Evolutionary conservation across 768 basidiomycete species (phyloP).

Genomic region (Serendipita sp.): DNA sequence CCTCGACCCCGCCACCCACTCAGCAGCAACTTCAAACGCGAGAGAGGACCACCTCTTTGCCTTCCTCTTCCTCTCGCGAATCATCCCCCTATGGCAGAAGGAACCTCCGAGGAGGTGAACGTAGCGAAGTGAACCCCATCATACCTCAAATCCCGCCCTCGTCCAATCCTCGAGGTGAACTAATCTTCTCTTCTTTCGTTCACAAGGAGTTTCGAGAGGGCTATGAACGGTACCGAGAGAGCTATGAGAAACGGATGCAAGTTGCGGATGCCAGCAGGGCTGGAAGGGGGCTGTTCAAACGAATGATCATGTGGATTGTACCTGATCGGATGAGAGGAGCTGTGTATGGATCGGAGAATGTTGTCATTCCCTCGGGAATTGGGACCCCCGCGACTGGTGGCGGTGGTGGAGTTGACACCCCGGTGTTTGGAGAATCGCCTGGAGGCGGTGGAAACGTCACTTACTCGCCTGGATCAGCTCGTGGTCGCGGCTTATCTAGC

Average conservation of each 20-base stretch:
- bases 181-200: slow-evolving; percentile 87
- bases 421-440: not conserved
- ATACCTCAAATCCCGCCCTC: slow-evolving; percentile 80
- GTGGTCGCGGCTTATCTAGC: slow-evolving; percentile 11
- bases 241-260: slow-evolving; percentile 65
- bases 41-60: slow-evolving; percentile 12
- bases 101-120: slow-evolving; percentile 18
- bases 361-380: slow-evolving; percentile 11
- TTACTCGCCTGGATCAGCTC: slow-evolving; percentile 7
- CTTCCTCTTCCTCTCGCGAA: slow-evolving; percentile 18
- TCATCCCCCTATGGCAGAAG: slow-evolving; percentile 16
- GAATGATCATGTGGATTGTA: not conserved
- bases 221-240: slow-evolving; percentile 80
- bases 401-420: not conserved
- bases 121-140: not conserved
- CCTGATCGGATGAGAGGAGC: not conserved
- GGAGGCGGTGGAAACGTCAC: not conserved
- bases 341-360: not conserved
- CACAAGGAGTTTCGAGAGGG: slow-evolving; percentile 68
- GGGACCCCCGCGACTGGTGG: slow-evolving; percentile 19
- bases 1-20: slow-evolving; percentile 25
- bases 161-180: slow-evolving; percentile 81
- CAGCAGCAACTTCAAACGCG: slow-evolving; percentile 14
- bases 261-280: slow-evolving; percentile 32
- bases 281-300: not conserved